phyloP scores from a whole-genome alignment of 352 stramenopile species.

The Pythium biforme region DNA sequence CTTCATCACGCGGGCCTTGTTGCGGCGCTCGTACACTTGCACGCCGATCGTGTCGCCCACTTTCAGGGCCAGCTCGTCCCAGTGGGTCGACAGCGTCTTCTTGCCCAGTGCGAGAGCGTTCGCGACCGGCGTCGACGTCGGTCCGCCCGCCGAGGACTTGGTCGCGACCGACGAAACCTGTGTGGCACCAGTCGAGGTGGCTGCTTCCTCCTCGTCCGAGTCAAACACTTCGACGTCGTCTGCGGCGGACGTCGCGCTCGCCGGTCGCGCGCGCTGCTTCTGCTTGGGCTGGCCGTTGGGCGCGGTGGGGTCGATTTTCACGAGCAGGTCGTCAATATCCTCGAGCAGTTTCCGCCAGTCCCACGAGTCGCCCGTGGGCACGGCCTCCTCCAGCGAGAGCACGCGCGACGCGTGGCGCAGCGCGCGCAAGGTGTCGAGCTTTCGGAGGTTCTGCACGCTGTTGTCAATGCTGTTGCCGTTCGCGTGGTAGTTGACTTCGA shows the following conservation, averaged over 20 bases:
- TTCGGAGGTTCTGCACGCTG: slow-evolving; percentile 44
- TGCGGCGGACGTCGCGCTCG: slow-evolving; percentile 21
- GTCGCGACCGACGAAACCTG: not conserved
- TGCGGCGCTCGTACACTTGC: slow-evolving; percentile 76
- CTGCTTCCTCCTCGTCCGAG: not conserved
- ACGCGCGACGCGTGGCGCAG: slow-evolving; percentile 64
- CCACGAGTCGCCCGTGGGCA: slow-evolving; percentile 74
- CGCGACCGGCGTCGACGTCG: slow-evolving; percentile 10
- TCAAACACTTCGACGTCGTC: not conserved
- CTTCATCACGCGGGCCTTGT: slow-evolving; percentile 60
- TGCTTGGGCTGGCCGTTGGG: slow-evolving; percentile 10
- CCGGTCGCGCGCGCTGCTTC: not conserved
- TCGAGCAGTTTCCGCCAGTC: slow-evolving; percentile 78
- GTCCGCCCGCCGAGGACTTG: too few species aligned
- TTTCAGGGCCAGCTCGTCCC: slow-evolving; percentile 58
- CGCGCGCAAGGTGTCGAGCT: slow-evolving; percentile 61
- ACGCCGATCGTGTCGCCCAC: slow-evolving; percentile 69
- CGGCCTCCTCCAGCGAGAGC: slow-evolving; percentile 61
- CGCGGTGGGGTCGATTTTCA: slow-evolving; percentile 46
- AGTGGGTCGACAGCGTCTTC: slow-evolving; percentile 43
- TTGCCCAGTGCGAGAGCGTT: slow-evolving; percentile 16
- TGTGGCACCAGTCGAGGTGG: not conserved
- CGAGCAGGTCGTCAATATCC: slow-evolving; percentile 67
- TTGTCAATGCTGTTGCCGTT: slow-evolving; percentile 45
- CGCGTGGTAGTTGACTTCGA: slow-evolving; percentile 77